Evolutionary conservation across 176 grass and related monocot species (phyloP).

Genomic region (Alopecurus myosuroides): DNA sequence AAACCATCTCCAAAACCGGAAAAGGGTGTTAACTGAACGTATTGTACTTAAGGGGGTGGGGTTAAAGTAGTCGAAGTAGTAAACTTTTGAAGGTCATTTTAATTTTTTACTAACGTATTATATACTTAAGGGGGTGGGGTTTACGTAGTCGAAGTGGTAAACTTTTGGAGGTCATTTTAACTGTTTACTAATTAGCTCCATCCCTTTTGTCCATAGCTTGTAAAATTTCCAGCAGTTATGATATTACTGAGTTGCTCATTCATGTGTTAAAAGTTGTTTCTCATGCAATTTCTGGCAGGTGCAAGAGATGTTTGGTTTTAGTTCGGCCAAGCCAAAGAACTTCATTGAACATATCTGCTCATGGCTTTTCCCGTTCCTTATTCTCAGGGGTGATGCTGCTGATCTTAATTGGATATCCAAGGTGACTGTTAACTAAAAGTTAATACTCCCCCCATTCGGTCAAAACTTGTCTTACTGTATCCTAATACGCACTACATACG

Average conservation of each 20-base stretch:
- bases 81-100: neutral
- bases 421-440: constrained; percentile 32
- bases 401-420: constrained; percentile 86
- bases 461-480: neutral
- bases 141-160: too few relatives aligned
- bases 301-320: constrained; percentile 66
- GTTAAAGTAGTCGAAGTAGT: neutral
- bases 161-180: too few relatives aligned
- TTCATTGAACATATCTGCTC: constrained; percentile 77
- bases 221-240: constrained; percentile 1
- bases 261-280: neutral
- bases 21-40: neutral
- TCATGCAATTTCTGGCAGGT: constrained; percentile 45
- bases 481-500: neutral
- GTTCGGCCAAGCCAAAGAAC: constrained; percentile 37
- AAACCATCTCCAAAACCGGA: neutral
- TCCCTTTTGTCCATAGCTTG: neutral
- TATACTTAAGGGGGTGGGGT: too few relatives aligned
- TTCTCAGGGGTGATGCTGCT: constrained; percentile 58
- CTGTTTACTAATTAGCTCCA: neutral
- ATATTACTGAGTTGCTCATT: neutral
- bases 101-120: too few relatives aligned
- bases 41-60: neutral
- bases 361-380: constrained; percentile 68
- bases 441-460: neutral